Conservation (phyloP, 2,329 filamentous ascomycete genomes). For the Cryphonectria radicalis region DNA sequence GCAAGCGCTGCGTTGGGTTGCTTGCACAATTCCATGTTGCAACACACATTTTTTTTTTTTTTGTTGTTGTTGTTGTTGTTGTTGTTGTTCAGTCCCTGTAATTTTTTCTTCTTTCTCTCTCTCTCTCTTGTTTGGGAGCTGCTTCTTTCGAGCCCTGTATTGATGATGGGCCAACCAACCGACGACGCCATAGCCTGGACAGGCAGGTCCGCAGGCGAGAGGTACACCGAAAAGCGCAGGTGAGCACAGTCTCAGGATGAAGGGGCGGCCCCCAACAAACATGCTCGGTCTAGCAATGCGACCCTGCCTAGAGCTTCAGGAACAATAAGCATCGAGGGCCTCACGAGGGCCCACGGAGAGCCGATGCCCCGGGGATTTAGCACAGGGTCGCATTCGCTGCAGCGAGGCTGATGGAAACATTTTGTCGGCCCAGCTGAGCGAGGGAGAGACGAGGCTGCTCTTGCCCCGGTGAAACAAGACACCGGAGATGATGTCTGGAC, state of each 20-base stretch:
- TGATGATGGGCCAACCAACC: background rate
- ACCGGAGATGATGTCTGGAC: background rate
- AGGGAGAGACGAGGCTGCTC: conserved; percentile 8
- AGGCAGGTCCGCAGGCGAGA: background rate
- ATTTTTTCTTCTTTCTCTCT: background rate
- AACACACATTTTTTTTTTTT: background rate
- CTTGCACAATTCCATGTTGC: background rate
- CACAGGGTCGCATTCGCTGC: conserved; percentile 4
- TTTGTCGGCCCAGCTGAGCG: background rate
- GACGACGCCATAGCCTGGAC: background rate
- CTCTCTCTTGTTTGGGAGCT: background rate
- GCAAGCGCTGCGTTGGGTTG: background rate
- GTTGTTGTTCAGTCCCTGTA: background rate
- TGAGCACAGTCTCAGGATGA: background rate
- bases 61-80: too few species aligned
- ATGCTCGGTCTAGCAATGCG: background rate
- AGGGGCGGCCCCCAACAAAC: background rate
- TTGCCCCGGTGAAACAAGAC: background rate
- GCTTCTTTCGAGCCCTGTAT: background rate
- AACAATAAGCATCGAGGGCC: conserved; percentile 7
- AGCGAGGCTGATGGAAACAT: conserved; percentile 1
- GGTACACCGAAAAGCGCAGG: conserved; percentile 4
- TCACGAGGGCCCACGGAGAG: background rate
- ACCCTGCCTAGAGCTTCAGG: conserved; percentile 2
- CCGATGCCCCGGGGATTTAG: conserved; percentile 7